A percentile compares a stretch with the other conserved stretches of the same genome.
Evolutionary conservation across 345 rosid genomes (phyloP).

Genomic region (Pugionium dolabratum): DNA sequence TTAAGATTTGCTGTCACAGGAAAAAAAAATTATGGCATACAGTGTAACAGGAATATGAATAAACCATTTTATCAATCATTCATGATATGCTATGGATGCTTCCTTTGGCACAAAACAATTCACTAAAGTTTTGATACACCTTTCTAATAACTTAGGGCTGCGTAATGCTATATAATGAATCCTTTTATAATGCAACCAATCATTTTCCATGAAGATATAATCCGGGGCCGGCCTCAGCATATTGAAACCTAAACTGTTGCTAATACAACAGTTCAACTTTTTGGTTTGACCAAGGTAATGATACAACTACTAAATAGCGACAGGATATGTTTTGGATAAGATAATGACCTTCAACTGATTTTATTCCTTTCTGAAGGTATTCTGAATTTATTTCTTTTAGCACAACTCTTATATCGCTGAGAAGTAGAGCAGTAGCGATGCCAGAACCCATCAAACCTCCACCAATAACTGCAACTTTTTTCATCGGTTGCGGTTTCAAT

Average conservation of each 20-base stretch:
- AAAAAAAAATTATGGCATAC: constrained; percentile 23
- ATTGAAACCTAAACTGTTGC: neutral
- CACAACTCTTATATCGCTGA: constrained; percentile 66
- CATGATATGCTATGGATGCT: constrained; percentile 14
- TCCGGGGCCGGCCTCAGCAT: neutral
- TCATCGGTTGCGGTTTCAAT: constrained; percentile 73
- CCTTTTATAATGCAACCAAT: neutral
- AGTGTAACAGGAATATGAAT: neutral
- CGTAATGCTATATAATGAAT: neutral
- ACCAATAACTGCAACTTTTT: constrained; percentile 93
- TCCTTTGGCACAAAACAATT: constrained; percentile 8
- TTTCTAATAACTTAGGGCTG: constrained; percentile 10
- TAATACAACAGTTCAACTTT: constrained; percentile 5
- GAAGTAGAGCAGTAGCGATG: constrained; percentile 77
- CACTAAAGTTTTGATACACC: neutral
- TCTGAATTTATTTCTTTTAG: constrained; percentile 89
- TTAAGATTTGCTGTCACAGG: constrained; percentile 65
- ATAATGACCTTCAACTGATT: constrained; percentile 67
- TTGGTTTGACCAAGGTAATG: constrained; percentile 4
- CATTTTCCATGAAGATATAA: neutral
- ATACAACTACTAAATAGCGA: neutral
- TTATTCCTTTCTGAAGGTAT: constrained; percentile 76
- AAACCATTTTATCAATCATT: neutral
- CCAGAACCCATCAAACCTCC: constrained; percentile 99
- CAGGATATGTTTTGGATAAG: constrained; percentile 13